Base-by-base conservation (phyloP, 108 stramenopile genomes). In the Pseudonitzschia delicatissima region DNA sequence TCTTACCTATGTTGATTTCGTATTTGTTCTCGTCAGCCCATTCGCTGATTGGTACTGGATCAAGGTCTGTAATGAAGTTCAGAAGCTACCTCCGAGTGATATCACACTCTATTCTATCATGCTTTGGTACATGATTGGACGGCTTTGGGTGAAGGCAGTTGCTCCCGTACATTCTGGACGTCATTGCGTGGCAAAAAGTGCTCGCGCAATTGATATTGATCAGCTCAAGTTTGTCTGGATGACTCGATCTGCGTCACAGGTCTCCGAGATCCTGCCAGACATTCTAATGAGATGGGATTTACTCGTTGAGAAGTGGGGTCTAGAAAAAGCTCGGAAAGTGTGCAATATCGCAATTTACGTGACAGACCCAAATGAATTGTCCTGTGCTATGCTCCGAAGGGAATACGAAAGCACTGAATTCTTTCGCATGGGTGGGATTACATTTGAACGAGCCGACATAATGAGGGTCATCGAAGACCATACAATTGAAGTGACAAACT, bases 221-320 rank as follows among this genome's bases (percentile, higher is more conserved):
- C 27, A 63, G 21, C 25, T 81, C 25, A 36, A 59, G 15, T 58
- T 81, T 39, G 37, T 81, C 2, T 81, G 80, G 80, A 71, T 57
- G 4, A 66, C 69, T 6, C 62, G 73, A 29, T 71, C 68, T n/a
- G 77, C 74, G 23, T 64, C 64, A 18, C 57, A 72, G 39, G 73
- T 71, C 0, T 63, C 71, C 15, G 53, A 55, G n/a, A 55, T 77
- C 25, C 26, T 77, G 4, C 79, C 79, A n/a, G 71, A 73, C 26
- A 80, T 80, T 55, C 26, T 60, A 3, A 28, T 45, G 28, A 21
- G 48, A 1, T 77, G 67, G 62, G 64, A 80, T 25, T 18, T 36
- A 12, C 57, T 80, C 15, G 76, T 77, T 3, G 39, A 27, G 12
- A 35, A 55, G 45, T 77, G 76, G 79, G 79, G 79, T 8, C 20